phyloP scores from a whole-genome alignment of 345 rosid genomes.

The Murraya koenigii region DNA sequence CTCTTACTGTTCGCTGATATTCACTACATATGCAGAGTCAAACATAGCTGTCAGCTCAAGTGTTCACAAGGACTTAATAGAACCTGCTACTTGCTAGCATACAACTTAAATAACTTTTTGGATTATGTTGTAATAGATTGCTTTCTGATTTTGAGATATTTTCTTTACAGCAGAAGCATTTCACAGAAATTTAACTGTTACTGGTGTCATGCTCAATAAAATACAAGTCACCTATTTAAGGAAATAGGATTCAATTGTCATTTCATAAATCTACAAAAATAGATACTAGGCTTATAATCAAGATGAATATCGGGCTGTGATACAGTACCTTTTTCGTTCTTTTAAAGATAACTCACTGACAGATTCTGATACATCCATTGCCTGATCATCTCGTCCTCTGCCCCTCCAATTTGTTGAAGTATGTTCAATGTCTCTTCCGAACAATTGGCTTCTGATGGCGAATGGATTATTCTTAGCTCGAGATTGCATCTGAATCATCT shows the following conservation, averaged over 20 bases:
- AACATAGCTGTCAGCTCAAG: background rate
- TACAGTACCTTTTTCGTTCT: conserved; percentile 26
- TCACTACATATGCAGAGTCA: background rate
- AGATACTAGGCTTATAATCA: background rate
- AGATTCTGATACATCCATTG: conserved; percentile 13
- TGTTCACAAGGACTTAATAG: background rate
- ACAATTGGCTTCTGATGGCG: background rate
- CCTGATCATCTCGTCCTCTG: conserved; percentile 1
- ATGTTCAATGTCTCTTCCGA: background rate
- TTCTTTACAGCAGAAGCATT: background rate
- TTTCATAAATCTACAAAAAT: background rate
- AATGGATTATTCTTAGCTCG: background rate
- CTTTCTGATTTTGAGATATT: background rate
- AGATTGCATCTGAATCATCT: conserved; percentile 2
- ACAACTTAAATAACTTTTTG: background rate
- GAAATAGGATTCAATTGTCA: background rate
- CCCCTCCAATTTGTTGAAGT: background rate
- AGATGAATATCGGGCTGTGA: background rate
- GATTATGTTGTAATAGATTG: background rate
- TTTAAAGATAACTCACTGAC: conserved; percentile 19
- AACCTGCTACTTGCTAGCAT: background rate
- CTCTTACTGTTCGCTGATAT: conserved; percentile 5
- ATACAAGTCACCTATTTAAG: background rate
- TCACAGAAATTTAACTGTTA: background rate
- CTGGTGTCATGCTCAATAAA: background rate